Percentiles rank a stretch among this genome's conserved stretches.
These are phyloP conservation scores for Jatropha multifida DNA, from an alignment of 441 rosid genomes.

Conservation along the genomic window DNA sequence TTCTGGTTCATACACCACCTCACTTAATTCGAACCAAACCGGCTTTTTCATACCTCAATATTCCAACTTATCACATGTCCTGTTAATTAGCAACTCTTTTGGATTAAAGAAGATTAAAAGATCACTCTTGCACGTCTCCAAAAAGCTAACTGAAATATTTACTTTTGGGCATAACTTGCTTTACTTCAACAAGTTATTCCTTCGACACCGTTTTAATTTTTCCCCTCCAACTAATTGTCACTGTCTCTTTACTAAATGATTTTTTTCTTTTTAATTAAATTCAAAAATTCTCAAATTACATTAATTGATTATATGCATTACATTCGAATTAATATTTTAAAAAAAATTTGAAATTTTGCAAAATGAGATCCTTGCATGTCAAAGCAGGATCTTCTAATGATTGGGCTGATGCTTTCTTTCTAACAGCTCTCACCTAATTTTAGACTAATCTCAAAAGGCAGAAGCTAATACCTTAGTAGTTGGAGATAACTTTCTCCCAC, in stretches of 20 bases:
- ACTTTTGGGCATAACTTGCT: background rate
- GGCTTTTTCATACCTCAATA: no score
- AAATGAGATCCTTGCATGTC: constrained; percentile 5
- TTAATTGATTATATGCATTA: background rate
- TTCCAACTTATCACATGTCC: no score
- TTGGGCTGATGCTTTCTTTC: constrained; percentile 9
- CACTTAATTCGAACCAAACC: no score
- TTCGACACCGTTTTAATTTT: background rate
- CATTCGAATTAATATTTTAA: background rate
- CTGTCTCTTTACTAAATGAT: no score
- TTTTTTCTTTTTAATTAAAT: no score
- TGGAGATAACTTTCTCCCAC: background rate
- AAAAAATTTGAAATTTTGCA: background rate
- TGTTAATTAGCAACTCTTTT: no score
- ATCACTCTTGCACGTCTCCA: no score
- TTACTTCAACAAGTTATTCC: background rate
- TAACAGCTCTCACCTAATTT: constrained; percentile 20
- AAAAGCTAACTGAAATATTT: no score
- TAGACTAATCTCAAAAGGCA: constrained; percentile 3
- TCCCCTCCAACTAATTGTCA: background rate
- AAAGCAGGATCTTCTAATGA: constrained; percentile 22
- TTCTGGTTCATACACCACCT: no score
- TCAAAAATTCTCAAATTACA: no score
- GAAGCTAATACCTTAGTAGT: background rate
- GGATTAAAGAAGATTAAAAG: no score